Conservation (phyloP, 805 yeast species). For the Ogataea kodamae region DNA sequence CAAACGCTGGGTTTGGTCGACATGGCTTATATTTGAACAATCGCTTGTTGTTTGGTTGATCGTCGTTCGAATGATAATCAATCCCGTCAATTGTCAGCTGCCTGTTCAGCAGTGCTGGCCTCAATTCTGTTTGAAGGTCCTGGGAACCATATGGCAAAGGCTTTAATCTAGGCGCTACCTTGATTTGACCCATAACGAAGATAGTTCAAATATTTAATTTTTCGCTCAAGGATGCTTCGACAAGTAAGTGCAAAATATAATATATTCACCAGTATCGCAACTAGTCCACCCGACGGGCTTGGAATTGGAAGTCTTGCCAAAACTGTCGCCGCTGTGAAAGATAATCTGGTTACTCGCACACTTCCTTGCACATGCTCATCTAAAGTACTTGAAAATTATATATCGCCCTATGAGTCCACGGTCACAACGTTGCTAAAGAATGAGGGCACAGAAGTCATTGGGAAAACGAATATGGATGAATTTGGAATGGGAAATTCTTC, state of each 20-base stretch:
- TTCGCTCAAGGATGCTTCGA: conserved; percentile 4
- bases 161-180: conserved; percentile 30
- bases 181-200: conserved; percentile 3
- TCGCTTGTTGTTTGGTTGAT: conserved; percentile 72
- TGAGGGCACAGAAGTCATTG: conserved; percentile 54
- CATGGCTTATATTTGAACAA: conserved; percentile 83
- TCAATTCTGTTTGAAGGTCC: conserved; percentile 25
- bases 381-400: conserved; percentile 50
- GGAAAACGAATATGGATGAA: conserved; percentile 92
- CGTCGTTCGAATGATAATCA: conserved; percentile 54
- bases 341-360: conserved; percentile 67
- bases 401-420: conserved; percentile 81
- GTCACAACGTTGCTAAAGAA: conserved; percentile 51
- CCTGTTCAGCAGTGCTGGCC: conserved; percentile 22
- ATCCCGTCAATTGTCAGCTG: conserved; percentile 10
- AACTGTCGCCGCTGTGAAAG: conserved; percentile 58
- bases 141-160: conserved; percentile 33
- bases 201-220: conserved; percentile 1
- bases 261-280: conserved; percentile 41
- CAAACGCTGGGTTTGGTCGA: conserved; percentile 60
- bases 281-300: conserved; percentile 4
- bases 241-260: conserved; percentile 24
- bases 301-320: conserved; percentile 26
- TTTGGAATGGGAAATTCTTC: conserved; percentile 94
- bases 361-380: conserved; percentile 80